These are phyloP conservation scores for Chamaenerion angustifolium DNA, from an alignment of 345 rosid species.

Conservation along the genomic window DNA sequence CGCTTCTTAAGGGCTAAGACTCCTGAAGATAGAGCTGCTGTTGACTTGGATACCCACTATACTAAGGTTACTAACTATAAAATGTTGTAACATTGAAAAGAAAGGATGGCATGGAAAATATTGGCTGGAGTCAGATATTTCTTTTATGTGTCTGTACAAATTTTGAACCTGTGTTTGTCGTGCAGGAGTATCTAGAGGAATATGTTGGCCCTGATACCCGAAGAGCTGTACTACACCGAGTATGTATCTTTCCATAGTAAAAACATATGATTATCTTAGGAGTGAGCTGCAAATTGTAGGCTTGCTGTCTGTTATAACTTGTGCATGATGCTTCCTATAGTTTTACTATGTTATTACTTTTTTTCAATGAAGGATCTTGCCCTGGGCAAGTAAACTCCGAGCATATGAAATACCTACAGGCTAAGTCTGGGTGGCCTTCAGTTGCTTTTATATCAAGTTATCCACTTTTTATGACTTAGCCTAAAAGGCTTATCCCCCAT, in stretches of 20 bases:
- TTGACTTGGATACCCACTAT: conserved; percentile 94
- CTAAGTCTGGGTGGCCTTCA: no score
- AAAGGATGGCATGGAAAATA: background rate
- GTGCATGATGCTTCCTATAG: no score
- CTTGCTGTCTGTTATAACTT: no score
- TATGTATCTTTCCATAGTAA: conserved; percentile 13
- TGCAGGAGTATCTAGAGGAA: conserved; percentile 79
- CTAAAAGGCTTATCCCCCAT: conserved; percentile 1
- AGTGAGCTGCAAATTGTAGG: background rate
- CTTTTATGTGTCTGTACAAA: background rate
- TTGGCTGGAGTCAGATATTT: no score
- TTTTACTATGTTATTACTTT: no score
- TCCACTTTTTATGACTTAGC: conserved; percentile 1
- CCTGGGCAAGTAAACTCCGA: no score
- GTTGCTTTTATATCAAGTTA: background rate
- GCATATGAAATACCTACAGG: no score
- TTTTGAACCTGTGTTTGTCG: conserved; percentile 1
- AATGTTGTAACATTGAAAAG: no score
- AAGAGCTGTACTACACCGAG: conserved; percentile 61
- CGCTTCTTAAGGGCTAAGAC: conserved; percentile 83
- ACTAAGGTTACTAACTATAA: conserved; percentile 31
- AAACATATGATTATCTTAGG: background rate
- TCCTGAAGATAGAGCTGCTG: conserved; percentile 84
- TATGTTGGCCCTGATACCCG: conserved; percentile 45
- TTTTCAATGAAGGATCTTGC: no score